phyloP scores from a whole-genome alignment of 495 filamentous ascomycete genomes.

The Lepidopterella palustris region DNA sequence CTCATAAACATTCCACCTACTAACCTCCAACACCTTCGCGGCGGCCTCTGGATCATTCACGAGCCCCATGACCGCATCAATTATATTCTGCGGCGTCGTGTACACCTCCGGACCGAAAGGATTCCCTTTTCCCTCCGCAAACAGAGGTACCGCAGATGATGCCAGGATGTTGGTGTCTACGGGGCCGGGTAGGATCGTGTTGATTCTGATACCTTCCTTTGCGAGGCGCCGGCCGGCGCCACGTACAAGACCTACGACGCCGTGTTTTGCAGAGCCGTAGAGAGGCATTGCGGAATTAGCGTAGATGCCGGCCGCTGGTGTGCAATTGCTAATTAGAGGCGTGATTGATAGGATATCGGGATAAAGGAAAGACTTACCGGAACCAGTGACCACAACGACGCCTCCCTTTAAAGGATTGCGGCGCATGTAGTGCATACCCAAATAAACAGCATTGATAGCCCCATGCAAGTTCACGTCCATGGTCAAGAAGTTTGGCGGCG shows the following conservation, averaged over 20 bases:
- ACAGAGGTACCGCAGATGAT: background rate
- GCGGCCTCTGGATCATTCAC: background rate
- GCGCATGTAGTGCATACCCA: background rate
- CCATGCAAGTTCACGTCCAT: background rate
- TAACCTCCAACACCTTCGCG: background rate
- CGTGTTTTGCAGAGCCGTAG: background rate
- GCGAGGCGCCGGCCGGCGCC: background rate
- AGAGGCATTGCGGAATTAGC: background rate
- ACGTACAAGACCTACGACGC: background rate
- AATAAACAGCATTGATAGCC: background rate
- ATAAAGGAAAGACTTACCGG: background rate
- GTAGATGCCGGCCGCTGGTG: background rate
- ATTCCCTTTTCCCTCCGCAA: background rate
- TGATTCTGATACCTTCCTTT: background rate
- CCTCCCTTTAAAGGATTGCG: background rate
- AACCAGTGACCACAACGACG: background rate
- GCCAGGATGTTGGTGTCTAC: background rate
- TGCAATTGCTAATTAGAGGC: background rate
- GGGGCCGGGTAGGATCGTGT: background rate
- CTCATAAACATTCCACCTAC: background rate
- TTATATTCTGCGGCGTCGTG: background rate
- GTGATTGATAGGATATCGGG: background rate
- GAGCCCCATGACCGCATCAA: background rate
- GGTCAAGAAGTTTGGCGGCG: background rate
- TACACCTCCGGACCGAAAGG: background rate